A percentile compares a stretch with the other conserved stretches of the same genome.
Evolutionary conservation across 345 rosid genomes (phyloP).

Genomic region (Ceriops tagal): DNA sequence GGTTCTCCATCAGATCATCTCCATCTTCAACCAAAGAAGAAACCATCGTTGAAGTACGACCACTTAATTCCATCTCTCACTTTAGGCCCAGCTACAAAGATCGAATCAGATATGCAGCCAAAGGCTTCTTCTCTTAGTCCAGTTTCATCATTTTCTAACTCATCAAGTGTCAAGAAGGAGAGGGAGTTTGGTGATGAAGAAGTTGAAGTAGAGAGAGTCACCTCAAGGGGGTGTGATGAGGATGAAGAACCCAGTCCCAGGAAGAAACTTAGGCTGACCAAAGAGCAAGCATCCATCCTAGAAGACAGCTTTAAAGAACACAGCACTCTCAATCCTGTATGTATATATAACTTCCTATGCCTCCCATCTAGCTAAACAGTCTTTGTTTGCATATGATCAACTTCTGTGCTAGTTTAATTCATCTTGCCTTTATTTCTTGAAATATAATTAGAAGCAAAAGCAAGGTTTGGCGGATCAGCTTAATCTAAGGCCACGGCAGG

Average conservation of each 20-base stretch:
- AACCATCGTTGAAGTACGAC: slow-evolving; percentile 2
- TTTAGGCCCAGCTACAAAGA: neutral
- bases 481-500: slow-evolving; percentile 10
- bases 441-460: slow-evolving; percentile 8
- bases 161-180: neutral
- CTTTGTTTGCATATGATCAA: no score
- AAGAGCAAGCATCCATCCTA: neutral
- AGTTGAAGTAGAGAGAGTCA: neutral
- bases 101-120: neutral
- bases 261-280: slow-evolving; percentile 6
- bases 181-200: neutral
- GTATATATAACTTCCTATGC: neutral
- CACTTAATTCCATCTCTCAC: slow-evolving; percentile 3
- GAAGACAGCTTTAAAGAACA: neutral
- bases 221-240: neutral
- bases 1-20: neutral
- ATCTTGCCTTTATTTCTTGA: no score
- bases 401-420: no score
- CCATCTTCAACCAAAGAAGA: neutral
- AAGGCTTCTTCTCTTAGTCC: neutral
- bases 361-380: neutral
- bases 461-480: slow-evolving; percentile 8
- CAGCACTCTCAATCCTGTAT: slow-evolving; percentile 1
- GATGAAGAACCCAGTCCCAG: neutral
- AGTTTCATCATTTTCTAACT: neutral